Conservation (phyloP, 2,329 filamentous ascomycete genomes). For the Balansia obtecta region DNA sequence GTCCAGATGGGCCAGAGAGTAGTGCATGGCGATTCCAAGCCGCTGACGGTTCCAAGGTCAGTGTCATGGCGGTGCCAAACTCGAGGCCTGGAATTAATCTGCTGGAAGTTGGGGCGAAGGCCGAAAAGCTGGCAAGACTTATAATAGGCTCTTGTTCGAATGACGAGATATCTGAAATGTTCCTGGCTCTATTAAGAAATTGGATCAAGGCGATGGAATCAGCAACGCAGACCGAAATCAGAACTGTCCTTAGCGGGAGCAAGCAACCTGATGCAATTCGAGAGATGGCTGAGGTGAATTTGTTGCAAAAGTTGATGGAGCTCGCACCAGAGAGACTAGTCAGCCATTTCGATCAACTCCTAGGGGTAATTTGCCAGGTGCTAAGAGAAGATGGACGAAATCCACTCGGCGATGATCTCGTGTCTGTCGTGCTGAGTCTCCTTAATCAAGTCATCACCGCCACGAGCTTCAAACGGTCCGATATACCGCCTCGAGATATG, state of each 20-base stretch:
- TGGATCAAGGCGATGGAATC: conserved; percentile 35
- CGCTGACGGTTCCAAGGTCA: conserved; percentile 33
- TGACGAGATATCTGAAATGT: conserved; percentile 46
- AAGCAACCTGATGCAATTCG: conserved; percentile 28
- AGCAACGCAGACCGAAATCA: conserved; percentile 13
- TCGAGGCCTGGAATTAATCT: conserved; percentile 22
- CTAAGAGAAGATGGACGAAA: conserved; percentile 33
- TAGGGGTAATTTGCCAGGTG: conserved; percentile 51
- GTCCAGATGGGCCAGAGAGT: conserved; percentile 15
- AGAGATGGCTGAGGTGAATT: conserved; percentile 43
- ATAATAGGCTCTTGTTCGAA: conserved; percentile 37
- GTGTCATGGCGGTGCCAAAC: conserved; percentile 27
- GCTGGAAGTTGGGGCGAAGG: conserved; percentile 34
- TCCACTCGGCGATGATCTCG: conserved; percentile 32
- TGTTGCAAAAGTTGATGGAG: conserved; percentile 54
- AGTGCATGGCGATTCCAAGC: conserved; percentile 40
- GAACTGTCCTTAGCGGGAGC: conserved; percentile 15
- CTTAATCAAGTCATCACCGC: conserved; percentile 48
- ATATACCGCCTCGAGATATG: conserved; percentile 29
- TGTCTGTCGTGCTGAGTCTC: conserved; percentile 44
- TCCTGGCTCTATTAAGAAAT: conserved; percentile 27
- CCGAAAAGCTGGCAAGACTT: conserved; percentile 34
- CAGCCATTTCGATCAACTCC: conserved; percentile 48
- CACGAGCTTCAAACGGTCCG: conserved; percentile 39
- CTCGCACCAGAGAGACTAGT: conserved; percentile 51